Evolutionary conservation across 1,284 basidiomycete species (phyloP), one percentile per base, ranked within the genome.

Genomic region (Malassezia arunalokei): DNA sequence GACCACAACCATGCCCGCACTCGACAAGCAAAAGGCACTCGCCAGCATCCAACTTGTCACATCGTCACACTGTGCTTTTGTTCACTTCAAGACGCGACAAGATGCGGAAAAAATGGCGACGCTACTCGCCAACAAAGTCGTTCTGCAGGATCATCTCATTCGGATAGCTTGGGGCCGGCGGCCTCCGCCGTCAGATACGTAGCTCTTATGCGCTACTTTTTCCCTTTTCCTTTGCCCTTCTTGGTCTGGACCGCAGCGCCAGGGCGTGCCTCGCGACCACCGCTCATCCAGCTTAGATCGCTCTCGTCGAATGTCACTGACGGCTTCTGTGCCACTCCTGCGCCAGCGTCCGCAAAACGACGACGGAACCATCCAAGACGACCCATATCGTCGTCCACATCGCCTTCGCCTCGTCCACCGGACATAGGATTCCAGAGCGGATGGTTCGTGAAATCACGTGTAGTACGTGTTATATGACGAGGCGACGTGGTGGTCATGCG

Each of bases 11-110:
- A 35, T 35, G 15, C 33, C 33, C 11, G 15, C 82, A 81, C 49
- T 79, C 98, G 53, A 84, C 87, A 30, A 37, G 46, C 15, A 11
- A 3, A 76, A 80, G 73, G 84, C 76, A 64, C 75, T 98, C 58
- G 86, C 83, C 71, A 54, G 54, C 12, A 60, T 66, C 42, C 62
- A 61, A 27, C 44, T 63, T 12, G 58, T 63, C 15, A 38, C 42
- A 5, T 33, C 42, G 38, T 55, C 59, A 37, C 62, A 88, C 75
- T 95, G 89, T 75, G 92, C 92, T 0, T 99, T 99, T 74, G 80
- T 96, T 54, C 95, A 95, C 74, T 98, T 98, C 76, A 82, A 79
- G 55, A 82, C 85, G 51, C 80, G 94, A 28, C 69, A 78, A 2
- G 78, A 81, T 14, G 91, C 94, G 11, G 94, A 99, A 73, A 75